Evolutionary conservation across 495 filamentous ascomycete genomes (phyloP), one percentile per base, ranked within the genome.

Genomic region (Lichina pygmaea): DNA sequence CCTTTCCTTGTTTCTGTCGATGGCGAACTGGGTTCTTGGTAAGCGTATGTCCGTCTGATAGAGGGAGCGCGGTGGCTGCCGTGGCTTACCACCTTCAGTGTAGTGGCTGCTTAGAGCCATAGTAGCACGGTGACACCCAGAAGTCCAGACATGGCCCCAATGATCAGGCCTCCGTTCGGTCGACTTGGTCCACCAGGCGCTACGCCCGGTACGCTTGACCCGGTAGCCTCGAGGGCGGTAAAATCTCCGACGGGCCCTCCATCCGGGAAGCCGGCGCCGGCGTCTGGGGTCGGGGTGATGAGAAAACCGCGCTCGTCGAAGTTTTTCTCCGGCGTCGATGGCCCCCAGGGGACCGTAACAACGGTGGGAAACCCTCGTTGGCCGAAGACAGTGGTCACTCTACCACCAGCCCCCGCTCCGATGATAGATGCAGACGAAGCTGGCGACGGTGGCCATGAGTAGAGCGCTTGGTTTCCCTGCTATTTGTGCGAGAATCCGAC

Each of bases 371-470:
- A 66, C 12, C 65, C 65, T 49, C 55, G 55, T n/a, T 62, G 41
- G 43, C 66, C 52, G 41, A 57, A 68, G 32, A 52, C 41, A 6
- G 62, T 64, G 39, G 58, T 54, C 34, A 56, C 52, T 43, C 67
- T 54, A 68, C 47, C 55, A 47, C 61, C 66, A 61, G 55, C 65
- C 49, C 44, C 63, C 59, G 58, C 67, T 54, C 53, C 60, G 52
- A 53, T 66, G 59, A 24, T 24, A 24, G 34, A 63, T 60, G 57
- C 61, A 49, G 55, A 60, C 50, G 58, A 73, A 57, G 45, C 59
- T 37, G 54, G 59, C 50, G 53, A 65, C 50, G 56, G 69, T 45
- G 60, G 64, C 70, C 58, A 70, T 48, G 54, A 61, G 47, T 42
- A 43, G 41, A 38, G 50, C 24, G 24, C 24, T 2, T 24, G 24